phyloP scores from a whole-genome alignment of 2,329 filamentous ascomycete genomes.

The Cytospora piceae region DNA sequence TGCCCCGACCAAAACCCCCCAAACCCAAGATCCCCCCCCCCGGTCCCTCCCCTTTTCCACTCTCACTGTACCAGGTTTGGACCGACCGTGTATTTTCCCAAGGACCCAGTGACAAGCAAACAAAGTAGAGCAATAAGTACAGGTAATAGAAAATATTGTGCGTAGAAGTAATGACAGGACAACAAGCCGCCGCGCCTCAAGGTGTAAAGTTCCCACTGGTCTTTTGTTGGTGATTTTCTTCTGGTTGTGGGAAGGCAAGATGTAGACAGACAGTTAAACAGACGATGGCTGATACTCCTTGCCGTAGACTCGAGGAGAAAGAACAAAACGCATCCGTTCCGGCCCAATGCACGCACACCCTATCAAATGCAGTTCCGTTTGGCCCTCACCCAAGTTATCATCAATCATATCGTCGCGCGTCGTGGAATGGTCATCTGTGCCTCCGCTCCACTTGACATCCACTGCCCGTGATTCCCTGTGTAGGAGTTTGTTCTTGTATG shows the following conservation, averaged over 20 bases:
- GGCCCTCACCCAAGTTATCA: background rate
- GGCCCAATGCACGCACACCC: slow-evolving; percentile 10
- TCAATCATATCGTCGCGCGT: slow-evolving; percentile 1
- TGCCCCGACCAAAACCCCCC: background rate
- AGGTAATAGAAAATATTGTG: slow-evolving; percentile 3
- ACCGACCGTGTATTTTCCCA: slow-evolving; percentile 6
- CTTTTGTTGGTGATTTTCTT: slow-evolving; percentile 9
- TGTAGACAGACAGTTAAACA: slow-evolving; percentile 15
- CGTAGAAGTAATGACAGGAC: slow-evolving; percentile 22
- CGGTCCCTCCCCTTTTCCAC: background rate
- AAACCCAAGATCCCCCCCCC: background rate
- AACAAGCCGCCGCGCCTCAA: slow-evolving; percentile 21
- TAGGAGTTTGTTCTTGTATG: background rate
- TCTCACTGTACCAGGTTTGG: background rate
- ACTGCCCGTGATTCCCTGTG: background rate
- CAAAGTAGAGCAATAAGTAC: background rate
- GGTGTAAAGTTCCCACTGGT: background rate
- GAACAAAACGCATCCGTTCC: slow-evolving; percentile 1
- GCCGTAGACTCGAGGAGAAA: background rate
- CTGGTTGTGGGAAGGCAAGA: slow-evolving; percentile 4
- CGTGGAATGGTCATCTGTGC: background rate
- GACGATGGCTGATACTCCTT: slow-evolving; percentile 14
- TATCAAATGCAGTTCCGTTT: slow-evolving; percentile 23
- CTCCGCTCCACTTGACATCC: background rate
- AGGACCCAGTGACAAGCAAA: background rate